Evolutionary conservation across 129 eudicot species (phyloP).

Genomic region (Chrysanthemum makinoi): DNA sequence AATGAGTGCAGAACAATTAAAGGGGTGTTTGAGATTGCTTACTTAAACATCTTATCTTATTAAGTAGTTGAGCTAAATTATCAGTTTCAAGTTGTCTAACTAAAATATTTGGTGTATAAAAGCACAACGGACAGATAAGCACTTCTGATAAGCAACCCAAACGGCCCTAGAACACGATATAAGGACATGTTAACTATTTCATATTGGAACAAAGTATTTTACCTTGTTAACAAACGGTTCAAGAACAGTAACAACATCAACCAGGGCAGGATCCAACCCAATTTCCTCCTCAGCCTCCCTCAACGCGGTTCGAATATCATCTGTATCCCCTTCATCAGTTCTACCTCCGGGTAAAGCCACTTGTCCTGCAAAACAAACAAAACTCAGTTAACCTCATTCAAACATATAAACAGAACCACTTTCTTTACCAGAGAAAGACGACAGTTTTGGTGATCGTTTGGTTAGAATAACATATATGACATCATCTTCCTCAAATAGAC

Average conservation of each 20-base stretch:
- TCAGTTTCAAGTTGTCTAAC: too few relatives aligned
- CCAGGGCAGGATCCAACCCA: conserved; percentile 70
- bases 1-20: background rate
- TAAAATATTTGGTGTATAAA: too few relatives aligned
- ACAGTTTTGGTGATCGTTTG: conserved; percentile 48
- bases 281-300: conserved; percentile 81
- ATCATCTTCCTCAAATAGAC: conserved; percentile 41
- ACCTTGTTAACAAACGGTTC: conserved; percentile 28
- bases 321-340: conserved; percentile 50
- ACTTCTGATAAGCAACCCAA: too few relatives aligned
- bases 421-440: conserved; percentile 51
- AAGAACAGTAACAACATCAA: conserved; percentile 57
- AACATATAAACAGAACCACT: background rate
- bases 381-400: conserved; percentile 12
- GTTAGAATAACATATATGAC: conserved; percentile 60
- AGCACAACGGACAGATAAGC: too few relatives aligned
- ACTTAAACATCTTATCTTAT: too few relatives aligned
- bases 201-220: background rate
- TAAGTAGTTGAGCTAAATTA: too few relatives aligned
- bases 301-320: conserved; percentile 54
- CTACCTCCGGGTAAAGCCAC: conserved; percentile 80
- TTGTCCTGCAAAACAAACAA: conserved; percentile 46
- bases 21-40: too few relatives aligned
- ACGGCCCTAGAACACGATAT: too few relatives aligned
- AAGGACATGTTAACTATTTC: background rate